Base-by-base conservation (phyloP, 805 yeast genomes). In the Lachancea fermentati region DNA sequence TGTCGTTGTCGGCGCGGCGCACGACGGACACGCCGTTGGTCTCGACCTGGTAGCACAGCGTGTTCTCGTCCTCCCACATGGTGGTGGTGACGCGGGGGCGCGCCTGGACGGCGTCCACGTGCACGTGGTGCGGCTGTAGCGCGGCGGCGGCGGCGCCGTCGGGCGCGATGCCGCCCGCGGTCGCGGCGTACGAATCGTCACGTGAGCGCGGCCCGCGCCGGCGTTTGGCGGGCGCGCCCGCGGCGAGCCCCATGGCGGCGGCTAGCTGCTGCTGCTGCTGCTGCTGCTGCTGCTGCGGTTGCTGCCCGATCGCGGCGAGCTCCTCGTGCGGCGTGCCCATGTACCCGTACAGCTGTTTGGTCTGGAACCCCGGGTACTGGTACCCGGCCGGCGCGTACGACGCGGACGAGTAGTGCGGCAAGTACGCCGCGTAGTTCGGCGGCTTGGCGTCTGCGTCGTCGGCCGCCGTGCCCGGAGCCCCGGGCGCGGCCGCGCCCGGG, bases 31-130 rank as follows among this genome's bases (percentile, higher is more conserved):
- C 83, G 42, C 85, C 84, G 47, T 81, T 78, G 43, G 87, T 89
- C 54, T 84, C 93, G 22, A 85, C 91, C 62, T 84, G 93, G 66
- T 84, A 85, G 57, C 93, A 85, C 38, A 85, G 62, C 1, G 94
- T 85, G 50, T 81, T 80, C 55, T 85, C 94, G 57, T 85, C 94
- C 56, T 85, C 93, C 95, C 95, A 85, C 75, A 81, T 75, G n/a
- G 93, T 84, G 16, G 93, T 83, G 38, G 88, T 81, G 38, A 84
- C 86, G 45, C 75, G 63, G 37, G 81, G 79, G 55, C 72, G 30
- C 13, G 42, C 32, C n/a, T 22, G 16, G 8, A 22, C 31, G 17
- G 28, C 30, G 26, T 22, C 69, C 17, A 22, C 26, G 26, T 22
- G 26, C 26, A 22, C 26, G 7, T 22, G 79, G 55, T 72, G 30